Evolutionary conservation across 2,329 filamentous ascomycete species (phyloP), one percentile per base, ranked within the genome.

Genomic region (Dothidotthia symphoricarpi): DNA sequence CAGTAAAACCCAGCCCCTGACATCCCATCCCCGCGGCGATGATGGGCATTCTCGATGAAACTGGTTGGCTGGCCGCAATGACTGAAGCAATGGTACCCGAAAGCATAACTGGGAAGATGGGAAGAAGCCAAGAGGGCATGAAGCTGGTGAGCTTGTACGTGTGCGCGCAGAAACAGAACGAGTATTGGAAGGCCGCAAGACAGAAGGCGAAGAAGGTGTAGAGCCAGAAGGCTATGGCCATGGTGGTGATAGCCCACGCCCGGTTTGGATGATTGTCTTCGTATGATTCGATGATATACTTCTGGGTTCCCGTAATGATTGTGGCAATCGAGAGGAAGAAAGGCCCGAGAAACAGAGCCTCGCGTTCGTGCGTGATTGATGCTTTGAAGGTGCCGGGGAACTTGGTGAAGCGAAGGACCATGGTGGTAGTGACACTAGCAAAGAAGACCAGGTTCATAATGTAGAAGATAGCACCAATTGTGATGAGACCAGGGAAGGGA

Each of bases 21-120:
- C 80, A 85, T 0, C 80, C 81, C 24, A 86, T 61, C 3, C 85
- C 85, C 0, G 79, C 82, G 16, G 80, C 72, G 37, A 86, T 70
- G 43, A 88, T 85, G 3, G 81, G 75, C 15, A 86, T 63, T 1
- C 80, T 75, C 1, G 74, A 60, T 6, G 71, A 62, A 1, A 75
- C 64, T 0, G 81, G 78, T 45, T 88, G 84, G 0, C 75, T 74
- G 4, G 73, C 70, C 6, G 78, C 74, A 34, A 87, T 82, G 41
- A 84, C 76, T 1, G 79, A 77, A 1, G 84, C 83, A 29, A 88
- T 79, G 2, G 83, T 88, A 2, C 85, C 84, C 1, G 76, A 77
- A 7, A 88, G 72, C 84, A 88, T 87, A 60, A 85, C 72, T 12
- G 83, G 83, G 61, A 87, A 88, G 53, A 86, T 82, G 28, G 84